Percentiles rank a stretch among this genome's conserved stretches.
phyloP scores from a whole-genome alignment of 352 stramenopile genomes.

The Phytophthora hibernalis region DNA sequence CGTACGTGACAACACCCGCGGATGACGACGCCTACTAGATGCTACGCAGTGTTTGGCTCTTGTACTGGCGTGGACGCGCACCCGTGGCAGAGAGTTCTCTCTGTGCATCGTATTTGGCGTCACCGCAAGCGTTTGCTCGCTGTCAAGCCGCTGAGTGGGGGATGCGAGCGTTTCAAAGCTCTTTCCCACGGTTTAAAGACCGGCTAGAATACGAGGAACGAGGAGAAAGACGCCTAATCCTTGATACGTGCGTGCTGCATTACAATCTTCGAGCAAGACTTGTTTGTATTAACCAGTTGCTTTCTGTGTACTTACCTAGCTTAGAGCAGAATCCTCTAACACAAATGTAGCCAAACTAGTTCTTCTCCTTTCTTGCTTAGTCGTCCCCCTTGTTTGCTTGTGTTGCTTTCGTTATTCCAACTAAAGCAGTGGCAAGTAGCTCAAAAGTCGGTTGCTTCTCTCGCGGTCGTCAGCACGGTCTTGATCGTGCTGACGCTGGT shows the following conservation, averaged over 20 bases:
- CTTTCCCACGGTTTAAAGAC: slow-evolving; percentile 19
- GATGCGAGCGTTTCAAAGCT: slow-evolving; percentile 12
- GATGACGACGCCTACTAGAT: too few relatives aligned
- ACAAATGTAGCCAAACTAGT: not conserved
- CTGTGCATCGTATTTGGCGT: not conserved
- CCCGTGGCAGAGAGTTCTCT: not conserved
- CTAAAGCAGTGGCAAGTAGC: not conserved
- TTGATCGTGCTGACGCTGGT: too few relatives aligned
- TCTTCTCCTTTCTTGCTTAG: too few relatives aligned
- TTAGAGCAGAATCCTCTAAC: not conserved
- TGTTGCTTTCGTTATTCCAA: not conserved
- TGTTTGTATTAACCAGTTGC: slow-evolving; percentile 22
- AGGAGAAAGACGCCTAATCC: slow-evolving; percentile 16
- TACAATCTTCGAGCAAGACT: slow-evolving; percentile 14
- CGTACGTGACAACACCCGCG: too few relatives aligned
- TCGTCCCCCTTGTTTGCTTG: not conserved
- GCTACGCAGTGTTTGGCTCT: too few relatives aligned
- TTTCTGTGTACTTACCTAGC: not conserved
- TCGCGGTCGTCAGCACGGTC: slow-evolving; percentile 8
- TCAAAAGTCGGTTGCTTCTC: slow-evolving; percentile 3
- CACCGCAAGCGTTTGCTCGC: slow-evolving; percentile 1
- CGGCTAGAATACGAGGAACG: slow-evolving; percentile 16
- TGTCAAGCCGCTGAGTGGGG: slow-evolving; percentile 21
- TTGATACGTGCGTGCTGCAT: slow-evolving; percentile 12
- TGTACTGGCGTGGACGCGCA: too few relatives aligned